A percentile compares a stretch with the other conserved stretches of the same genome.
Evolutionary conservation across 257 asterid genomes (phyloP).

Genomic region (Asclepias syriaca): DNA sequence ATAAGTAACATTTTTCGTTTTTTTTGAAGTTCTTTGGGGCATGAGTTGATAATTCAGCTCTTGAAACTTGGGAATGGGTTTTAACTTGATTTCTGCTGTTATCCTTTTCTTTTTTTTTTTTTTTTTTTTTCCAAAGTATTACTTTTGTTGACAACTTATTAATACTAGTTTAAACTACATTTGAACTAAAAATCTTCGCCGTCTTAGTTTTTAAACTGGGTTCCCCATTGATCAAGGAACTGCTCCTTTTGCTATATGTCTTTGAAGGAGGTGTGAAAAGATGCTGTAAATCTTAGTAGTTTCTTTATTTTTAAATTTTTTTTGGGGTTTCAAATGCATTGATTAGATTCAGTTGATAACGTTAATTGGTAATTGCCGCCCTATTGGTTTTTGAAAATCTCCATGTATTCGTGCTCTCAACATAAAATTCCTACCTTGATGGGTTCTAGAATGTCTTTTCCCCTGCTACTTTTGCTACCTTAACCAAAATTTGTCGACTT

Average conservation of each 20-base stretch:
- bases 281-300: neutral
- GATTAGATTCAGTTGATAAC: neutral
- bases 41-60: neutral
- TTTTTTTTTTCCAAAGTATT: too few species aligned
- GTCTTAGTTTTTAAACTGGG: neutral
- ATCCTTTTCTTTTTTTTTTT: too few species aligned
- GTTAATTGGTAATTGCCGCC: neutral
- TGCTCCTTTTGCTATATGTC: neutral
- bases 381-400: neutral
- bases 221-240: too few species aligned
- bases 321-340: neutral
- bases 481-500: neutral
- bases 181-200: neutral
- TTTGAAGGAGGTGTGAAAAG: neutral
- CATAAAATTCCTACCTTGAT: neutral
- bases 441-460: neutral
- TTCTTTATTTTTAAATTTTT: too few species aligned
- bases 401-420: neutral
- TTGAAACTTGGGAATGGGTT: neutral
- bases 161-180: neutral
- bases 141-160: neutral
- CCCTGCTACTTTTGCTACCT: neutral
- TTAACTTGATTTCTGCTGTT: neutral
- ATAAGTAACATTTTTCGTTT: constrained; percentile 6
- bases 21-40: neutral